These are phyloP conservation scores for Cucumis cinereus DNA, from an alignment of 306 rosid species.

Conservation along the genomic window DNA sequence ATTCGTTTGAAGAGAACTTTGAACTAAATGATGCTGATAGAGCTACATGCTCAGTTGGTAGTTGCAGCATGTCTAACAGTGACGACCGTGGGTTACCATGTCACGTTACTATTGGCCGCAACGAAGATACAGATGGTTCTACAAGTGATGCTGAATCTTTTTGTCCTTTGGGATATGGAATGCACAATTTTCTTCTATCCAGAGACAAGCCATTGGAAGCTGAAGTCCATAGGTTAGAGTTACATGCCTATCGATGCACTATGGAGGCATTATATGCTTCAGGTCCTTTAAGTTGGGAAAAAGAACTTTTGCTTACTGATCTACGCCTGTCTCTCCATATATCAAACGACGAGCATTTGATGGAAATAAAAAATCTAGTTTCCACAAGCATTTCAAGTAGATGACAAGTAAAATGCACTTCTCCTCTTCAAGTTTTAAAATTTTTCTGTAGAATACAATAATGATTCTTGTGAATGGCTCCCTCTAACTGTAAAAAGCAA, in stretches of 20 bases:
- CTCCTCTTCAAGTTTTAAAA: constrained; percentile 9
- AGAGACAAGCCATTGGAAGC: constrained; percentile 43
- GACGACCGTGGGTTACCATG: constrained; percentile 20
- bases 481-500: constrained; percentile 54
- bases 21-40: constrained; percentile 36
- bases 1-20: constrained; percentile 30
- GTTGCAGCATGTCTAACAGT: constrained; percentile 59
- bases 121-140: constrained; percentile 36
- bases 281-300: constrained; percentile 98
- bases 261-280: constrained; percentile 87
- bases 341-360: constrained; percentile 88
- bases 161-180: constrained; percentile 32
- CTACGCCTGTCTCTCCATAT: constrained; percentile 90
- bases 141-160: constrained; percentile 57
- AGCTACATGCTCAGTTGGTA: constrained; percentile 67
- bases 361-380: constrained; percentile 74
- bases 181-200: constrained; percentile 31
- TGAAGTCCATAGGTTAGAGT: constrained; percentile 88
- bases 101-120: constrained; percentile 40
- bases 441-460: constrained; percentile 32
- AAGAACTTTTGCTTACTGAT: constrained; percentile 83
- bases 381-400: constrained; percentile 57
- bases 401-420: constrained; percentile 37
- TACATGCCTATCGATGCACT: constrained; percentile 92
- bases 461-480: constrained; percentile 23